phyloP scores from a whole-genome alignment of 352 stramenopile genomes.

The Globisporangium megalacanthum region DNA sequence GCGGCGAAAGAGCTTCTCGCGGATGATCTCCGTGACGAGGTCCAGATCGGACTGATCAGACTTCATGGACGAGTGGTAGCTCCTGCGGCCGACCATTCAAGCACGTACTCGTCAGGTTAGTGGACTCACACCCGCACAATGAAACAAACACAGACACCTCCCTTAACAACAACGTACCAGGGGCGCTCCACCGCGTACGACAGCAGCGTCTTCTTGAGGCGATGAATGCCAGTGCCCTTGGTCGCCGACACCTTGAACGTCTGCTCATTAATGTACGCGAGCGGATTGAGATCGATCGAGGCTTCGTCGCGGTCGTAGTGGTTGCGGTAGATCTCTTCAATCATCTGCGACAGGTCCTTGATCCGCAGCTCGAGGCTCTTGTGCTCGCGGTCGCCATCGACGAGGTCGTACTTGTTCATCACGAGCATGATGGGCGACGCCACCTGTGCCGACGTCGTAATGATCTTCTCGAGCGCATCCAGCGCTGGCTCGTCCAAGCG shows the following conservation, averaged over 20 bases:
- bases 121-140: background rate
- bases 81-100: constrained; percentile 19
- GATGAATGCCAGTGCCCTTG: constrained; percentile 63
- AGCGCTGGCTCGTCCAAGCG: constrained; percentile 73
- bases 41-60: constrained; percentile 80
- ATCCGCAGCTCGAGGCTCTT: constrained; percentile 59
- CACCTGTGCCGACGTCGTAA: constrained; percentile 71
- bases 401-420: constrained; percentile 84
- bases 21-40: constrained; percentile 84
- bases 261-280: constrained; percentile 70
- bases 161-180: constrained; percentile 23
- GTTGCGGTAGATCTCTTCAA: constrained; percentile 66
- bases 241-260: constrained; percentile 72
- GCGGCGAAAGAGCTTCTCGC: constrained; percentile 82
- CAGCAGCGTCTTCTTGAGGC: constrained; percentile 60
- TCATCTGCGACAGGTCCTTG: constrained; percentile 76
- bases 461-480: constrained; percentile 71
- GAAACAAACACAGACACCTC: background rate
- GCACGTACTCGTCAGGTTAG: background rate
- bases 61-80: constrained; percentile 84
- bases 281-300: constrained; percentile 51
- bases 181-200: constrained; percentile 61
- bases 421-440: constrained; percentile 78
- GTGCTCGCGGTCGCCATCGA: constrained; percentile 37
- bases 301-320: constrained; percentile 55